Evolutionary conservation across 2,329 filamentous ascomycete genomes (phyloP).

Genomic region (Pyricularia pennisetigena): DNA sequence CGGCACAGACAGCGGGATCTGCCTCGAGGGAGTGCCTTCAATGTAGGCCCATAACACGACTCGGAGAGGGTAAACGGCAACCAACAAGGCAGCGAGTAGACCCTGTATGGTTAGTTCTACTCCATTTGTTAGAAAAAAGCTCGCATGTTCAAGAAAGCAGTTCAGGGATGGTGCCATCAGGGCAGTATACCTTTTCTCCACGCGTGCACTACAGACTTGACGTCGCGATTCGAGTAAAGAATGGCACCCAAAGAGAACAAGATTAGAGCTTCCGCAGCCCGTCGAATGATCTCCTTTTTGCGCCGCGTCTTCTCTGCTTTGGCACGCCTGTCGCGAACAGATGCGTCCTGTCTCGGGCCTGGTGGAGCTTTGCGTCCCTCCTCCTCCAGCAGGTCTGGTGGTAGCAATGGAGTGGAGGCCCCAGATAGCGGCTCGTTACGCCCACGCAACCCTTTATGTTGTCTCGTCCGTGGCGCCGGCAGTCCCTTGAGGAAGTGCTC

Average conservation of each 20-base stretch:
- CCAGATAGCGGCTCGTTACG: constrained; percentile 44
- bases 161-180: too few species aligned
- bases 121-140: constrained; percentile 9
- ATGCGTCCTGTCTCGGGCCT: constrained; percentile 13
- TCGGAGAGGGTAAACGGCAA: constrained; percentile 49
- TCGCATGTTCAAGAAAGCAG: background rate
- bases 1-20: constrained; percentile 46
- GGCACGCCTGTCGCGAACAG: constrained; percentile 16
- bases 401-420: constrained; percentile 43
- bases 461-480: constrained; percentile 63
- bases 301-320: constrained; percentile 27
- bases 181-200: constrained; percentile 37
- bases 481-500: constrained; percentile 81
- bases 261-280: constrained; percentile 41
- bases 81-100: constrained; percentile 27
- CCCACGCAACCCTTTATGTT: constrained; percentile 69
- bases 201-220: constrained; percentile 30
- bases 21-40: constrained; percentile 25
- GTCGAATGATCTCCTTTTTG: constrained; percentile 40
- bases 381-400: constrained; percentile 35
- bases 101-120: constrained; percentile 32
- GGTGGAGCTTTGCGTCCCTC: constrained; percentile 14
- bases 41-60: constrained; percentile 38
- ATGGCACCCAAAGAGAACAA: constrained; percentile 38
- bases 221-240: constrained; percentile 35